Percentiles rank a stretch among this genome's conserved stretches.
Evolutionary conservation across 2,329 filamentous ascomycete species (phyloP).

Genomic region (Colletotrichum incanum): DNA sequence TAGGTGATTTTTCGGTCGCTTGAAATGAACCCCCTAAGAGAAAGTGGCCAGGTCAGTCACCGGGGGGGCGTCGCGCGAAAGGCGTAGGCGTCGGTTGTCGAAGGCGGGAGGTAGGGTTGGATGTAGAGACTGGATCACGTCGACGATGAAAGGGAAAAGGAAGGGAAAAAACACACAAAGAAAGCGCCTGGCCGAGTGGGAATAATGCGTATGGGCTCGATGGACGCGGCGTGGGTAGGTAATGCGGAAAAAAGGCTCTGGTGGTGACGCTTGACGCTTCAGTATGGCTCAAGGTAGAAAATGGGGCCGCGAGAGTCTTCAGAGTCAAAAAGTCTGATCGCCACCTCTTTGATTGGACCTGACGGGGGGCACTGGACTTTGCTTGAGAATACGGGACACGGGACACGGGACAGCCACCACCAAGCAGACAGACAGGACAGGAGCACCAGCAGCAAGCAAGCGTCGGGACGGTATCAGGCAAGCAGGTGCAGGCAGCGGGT

Average conservation of each 20-base stretch:
- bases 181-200: constrained; percentile 42
- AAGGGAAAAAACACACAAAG: constrained; percentile 29
- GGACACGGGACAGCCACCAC: constrained; percentile 2
- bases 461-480: background rate
- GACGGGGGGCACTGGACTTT: constrained; percentile 31
- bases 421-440: constrained; percentile 25
- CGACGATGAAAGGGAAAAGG: constrained; percentile 28
- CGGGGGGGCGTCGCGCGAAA: constrained; percentile 22
- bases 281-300: constrained; percentile 41
- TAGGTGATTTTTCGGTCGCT: constrained; percentile 31
- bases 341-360: constrained; percentile 54
- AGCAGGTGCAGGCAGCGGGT: constrained; percentile 10
- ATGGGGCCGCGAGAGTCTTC: constrained; percentile 43
- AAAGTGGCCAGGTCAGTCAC: constrained; percentile 40
- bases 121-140: constrained; percentile 28
- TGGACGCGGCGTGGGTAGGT: constrained; percentile 32
- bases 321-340: constrained; percentile 55
- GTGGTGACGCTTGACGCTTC: constrained; percentile 41
- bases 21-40: constrained; percentile 38
- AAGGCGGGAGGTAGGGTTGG: background rate
- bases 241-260: constrained; percentile 40
- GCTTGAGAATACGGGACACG: constrained; percentile 31
- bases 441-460: constrained; percentile 20
- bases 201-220: constrained; percentile 35
- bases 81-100: constrained; percentile 20